Evolutionary conservation across 2,329 filamentous ascomycete species (phyloP), one percentile per base, ranked within the genome.

Genomic region (Epichloe festucae): DNA sequence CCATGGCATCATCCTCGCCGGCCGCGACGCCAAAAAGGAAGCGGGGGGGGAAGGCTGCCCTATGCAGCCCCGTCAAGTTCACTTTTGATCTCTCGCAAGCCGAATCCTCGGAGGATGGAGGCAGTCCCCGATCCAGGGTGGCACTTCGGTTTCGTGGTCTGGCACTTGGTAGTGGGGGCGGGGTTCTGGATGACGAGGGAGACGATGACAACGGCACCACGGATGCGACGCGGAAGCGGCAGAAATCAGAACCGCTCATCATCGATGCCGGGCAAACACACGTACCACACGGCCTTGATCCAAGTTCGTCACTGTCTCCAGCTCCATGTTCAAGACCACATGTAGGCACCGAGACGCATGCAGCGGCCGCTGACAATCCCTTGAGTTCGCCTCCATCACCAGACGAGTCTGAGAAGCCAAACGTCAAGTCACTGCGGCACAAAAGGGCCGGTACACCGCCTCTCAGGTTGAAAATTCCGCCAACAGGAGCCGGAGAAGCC

Each of bases 111-210:
- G 70, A 74, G 34, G 74, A 76, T 48, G 76, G 75, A 53, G 72
- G 64, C 56, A 80, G 77, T 55, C 76, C 77, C n/a, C 70, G 72
- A 50, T 73, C 73, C 42, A 72, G 65, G 50, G 74, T 80, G 41
- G 74, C 72, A 40, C 72, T 74, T 60, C 69, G 69, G 58, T 78
- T 81, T 63, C 69, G 70, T 48, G 72, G 75, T 52, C 69, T 80
- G 48, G 71, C 67, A 14, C 63, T 80, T 51, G 66, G 61, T 58
- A 60, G 64, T 61, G 74, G 73, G 68, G 73, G 70, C 65, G 74
- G 72, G 70, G 72, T 57, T 51, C 58, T 60, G 53, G 60, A 63
- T 45, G 63, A 62, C 35, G 58, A 65, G 43, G 54, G 36, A 41
- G 56, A 62, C 39, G 60, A 60, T 36, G 56, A 52, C 46, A 65